Conservation (phyloP, 768 basidiomycete genomes). For the Lactarius psammicola region DNA sequence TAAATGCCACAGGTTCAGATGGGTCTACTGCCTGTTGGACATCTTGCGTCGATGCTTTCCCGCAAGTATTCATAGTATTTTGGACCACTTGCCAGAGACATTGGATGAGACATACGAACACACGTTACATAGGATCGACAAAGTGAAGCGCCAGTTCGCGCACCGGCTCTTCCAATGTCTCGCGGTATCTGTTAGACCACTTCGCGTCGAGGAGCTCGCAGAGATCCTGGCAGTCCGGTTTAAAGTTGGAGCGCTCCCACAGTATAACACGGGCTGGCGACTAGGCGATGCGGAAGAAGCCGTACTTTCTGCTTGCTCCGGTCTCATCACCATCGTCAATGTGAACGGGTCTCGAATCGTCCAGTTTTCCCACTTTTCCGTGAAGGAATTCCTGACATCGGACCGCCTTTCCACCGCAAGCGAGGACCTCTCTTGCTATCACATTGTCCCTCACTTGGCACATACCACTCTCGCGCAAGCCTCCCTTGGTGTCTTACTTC, state of each 20-base stretch:
- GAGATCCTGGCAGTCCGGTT: neutral
- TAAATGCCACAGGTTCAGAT: neutral
- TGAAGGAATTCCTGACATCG: conserved; percentile 6
- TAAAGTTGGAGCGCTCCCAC: neutral
- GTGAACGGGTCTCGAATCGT: neutral
- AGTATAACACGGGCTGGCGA: neutral
- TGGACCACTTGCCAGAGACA: neutral
- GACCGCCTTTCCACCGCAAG: neutral
- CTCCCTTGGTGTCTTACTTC: neutral
- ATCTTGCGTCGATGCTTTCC: conserved; percentile 5
- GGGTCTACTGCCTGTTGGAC: conserved; percentile 7
- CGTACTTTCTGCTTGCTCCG: neutral
- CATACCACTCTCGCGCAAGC: neutral
- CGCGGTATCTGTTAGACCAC: conserved; percentile 1
- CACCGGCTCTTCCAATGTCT: conserved; percentile 10
- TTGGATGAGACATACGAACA: conserved; percentile 13
- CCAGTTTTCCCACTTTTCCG: neutral
- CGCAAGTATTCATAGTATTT: neutral
- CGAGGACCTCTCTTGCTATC: neutral
- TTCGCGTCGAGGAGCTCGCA: neutral
- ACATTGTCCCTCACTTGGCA: neutral
- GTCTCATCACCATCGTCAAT: neutral
- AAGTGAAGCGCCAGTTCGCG: conserved; percentile 1
- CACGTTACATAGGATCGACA: neutral
- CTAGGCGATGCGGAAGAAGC: neutral